These are phyloP conservation scores for Syncephalastrum monosporum DNA, from an alignment of 371 early-diverging fungal genomes.

Conservation along the genomic window DNA sequence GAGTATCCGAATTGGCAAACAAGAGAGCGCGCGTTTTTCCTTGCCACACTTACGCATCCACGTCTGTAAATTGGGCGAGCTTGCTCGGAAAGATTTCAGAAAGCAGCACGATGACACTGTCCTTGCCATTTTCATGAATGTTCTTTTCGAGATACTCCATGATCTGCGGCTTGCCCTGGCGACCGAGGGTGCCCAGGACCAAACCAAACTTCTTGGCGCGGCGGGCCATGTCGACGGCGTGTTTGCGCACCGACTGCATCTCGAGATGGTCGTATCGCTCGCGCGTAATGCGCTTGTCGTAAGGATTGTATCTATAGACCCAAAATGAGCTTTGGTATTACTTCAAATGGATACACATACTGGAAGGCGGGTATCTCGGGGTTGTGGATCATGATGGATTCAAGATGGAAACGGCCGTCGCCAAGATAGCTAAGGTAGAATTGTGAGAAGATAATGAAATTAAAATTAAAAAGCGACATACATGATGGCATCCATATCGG, in stretches of 20 bases:
- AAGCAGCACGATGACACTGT: conserved; percentile 77
- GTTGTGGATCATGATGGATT: conserved; percentile 99
- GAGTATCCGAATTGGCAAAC: background rate
- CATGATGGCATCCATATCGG: conserved; percentile 69
- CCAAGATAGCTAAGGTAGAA: conserved; percentile 70
- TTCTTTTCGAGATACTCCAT: conserved; percentile 76
- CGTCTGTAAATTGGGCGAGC: conserved; percentile 82
- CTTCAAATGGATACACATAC: conserved; percentile 25
- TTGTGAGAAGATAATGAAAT: conserved; percentile 6
- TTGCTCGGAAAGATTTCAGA: conserved; percentile 95
- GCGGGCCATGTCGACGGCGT: conserved; percentile 76
- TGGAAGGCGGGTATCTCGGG: conserved; percentile 89
- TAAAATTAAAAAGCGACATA: conserved; percentile 28
- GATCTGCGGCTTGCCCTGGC: conserved; percentile 96
- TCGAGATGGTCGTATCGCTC: conserved; percentile 94
- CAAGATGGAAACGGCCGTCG: conserved; percentile 99
- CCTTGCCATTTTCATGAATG: conserved; percentile 63
- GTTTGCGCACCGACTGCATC: conserved; percentile 85
- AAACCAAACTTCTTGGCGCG: conserved; percentile 83
- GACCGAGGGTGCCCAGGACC: conserved; percentile 97
- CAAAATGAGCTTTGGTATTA: background rate
- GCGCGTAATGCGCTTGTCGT: conserved; percentile 86
- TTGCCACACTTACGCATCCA: conserved; percentile 70
- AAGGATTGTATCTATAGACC: conserved; percentile 89
- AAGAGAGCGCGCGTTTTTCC: background rate